Base-by-base conservation (phyloP, 495 filamentous ascomycete genomes). In the Annulohypoxylon nitens region DNA sequence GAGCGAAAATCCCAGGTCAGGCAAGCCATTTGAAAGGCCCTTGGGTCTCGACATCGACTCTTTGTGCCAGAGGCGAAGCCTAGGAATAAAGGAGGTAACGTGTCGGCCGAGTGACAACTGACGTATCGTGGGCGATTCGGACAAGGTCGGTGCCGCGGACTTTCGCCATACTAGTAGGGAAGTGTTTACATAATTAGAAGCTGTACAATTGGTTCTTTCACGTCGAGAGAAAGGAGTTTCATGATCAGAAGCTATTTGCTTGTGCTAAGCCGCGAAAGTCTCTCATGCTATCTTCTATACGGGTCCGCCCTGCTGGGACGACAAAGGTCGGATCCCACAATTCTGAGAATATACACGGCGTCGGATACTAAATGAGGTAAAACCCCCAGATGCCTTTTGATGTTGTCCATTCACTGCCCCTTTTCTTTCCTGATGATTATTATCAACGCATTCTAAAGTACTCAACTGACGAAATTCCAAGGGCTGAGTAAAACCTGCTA, bases 41-140 rank as follows among this genome's bases (percentile, higher is more conserved):
- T 34, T 11, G 14, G 8, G 51, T 18, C 20, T 10, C 11, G 33
- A 10, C 20, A 3, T 10, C 11, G 11, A 3, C 9, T 62, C 70
- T 73, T 73, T 73, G 47, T 69, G 58, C 63, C 8, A 61, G 8
- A 14, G 51, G 50, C 41, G 36, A 45, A 2, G 48, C 25, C 6
- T 14, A 43, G 11, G 50, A 39, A 73, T 64, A 73, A 73, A 73
- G 60, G 63, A 45, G 33, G 12, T 30, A 16, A 16, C 25, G 60
- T 47, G 50, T 43, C 25, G 25, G 5, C 25, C 25, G n/a, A 12
- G 11, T 26, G 6, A 5, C 34, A 47, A 36, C 26, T 47, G n/a
- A 43, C 1, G 11, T 45, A 23, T 51, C 36, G n/a, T 39, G 4
- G 37, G 16, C 18, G 16, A 51, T 16, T 41, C 37, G 0, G 37